Percentiles rank a stretch among this genome's conserved stretches.
These are phyloP conservation scores for Sphaerulina populicola DNA, from an alignment of 2,329 filamentous ascomycete species.

Conservation along the genomic window DNA sequence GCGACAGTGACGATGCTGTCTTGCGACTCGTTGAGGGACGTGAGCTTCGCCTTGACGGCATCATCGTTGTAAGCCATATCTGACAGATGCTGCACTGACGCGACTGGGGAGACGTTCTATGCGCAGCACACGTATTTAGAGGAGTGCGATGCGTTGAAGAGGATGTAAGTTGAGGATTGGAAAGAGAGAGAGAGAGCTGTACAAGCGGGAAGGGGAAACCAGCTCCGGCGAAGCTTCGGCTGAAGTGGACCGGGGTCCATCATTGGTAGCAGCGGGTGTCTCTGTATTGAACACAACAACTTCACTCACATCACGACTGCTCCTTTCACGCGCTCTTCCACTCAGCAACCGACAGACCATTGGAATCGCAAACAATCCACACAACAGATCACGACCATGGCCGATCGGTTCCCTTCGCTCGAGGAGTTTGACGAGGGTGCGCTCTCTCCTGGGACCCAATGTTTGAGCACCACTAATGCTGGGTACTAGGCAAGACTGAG, in stretches of 20 bases:
- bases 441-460: constrained; percentile 5
- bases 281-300: neutral
- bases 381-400: constrained; percentile 32
- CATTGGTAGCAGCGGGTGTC: neutral
- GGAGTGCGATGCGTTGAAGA: too few species aligned
- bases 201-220: neutral
- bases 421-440: constrained; percentile 48
- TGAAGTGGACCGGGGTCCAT: neutral
- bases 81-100: neutral
- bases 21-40: constrained; percentile 91
- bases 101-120: neutral
- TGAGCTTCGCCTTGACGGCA: constrained; percentile 87
- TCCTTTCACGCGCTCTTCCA: neutral
- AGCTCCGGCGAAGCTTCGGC: too few species aligned
- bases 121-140: too few species aligned
- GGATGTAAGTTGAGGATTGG: neutral
- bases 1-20: constrained; percentile 93
- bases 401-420: constrained; percentile 46
- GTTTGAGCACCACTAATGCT: constrained; percentile 5
- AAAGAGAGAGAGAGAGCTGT: neutral
- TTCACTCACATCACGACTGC: neutral
- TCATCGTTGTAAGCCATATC: constrained; percentile 92
- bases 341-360: constrained; percentile 3
- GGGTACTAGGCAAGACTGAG: constrained; percentile 57
- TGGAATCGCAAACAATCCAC: neutral